Evolutionary conservation across 2,329 filamentous ascomycete genomes (phyloP), one percentile per base, ranked within the genome.

Genomic region (Teratosphaeria destructans): DNA sequence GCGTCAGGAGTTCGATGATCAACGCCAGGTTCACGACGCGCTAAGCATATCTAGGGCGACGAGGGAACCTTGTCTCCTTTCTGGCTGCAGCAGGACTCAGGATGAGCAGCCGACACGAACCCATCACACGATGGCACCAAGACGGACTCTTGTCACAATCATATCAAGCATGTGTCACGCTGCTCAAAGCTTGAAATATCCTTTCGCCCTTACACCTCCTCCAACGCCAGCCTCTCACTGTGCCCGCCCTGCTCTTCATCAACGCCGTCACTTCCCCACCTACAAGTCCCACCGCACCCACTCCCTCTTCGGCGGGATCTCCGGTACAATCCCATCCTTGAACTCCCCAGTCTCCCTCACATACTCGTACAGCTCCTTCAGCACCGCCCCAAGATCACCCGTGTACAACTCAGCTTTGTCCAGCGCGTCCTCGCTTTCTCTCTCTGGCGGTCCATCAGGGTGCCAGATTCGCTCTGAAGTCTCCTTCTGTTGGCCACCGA

Each of bases 301-400:
- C 68, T 93, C 90, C 62, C 84, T 80, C 73, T 85, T 86, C 0
- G 92, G 92, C 23, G 92, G 89, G 54, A 90, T 76, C 66, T 87
- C 80, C 0, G 92, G 92, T 76, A 96, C 87, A 6, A 85, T 67
- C 0, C 86, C 87, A 39, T 84, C 84, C 52, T 82, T 79, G 72
- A 95, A 96, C 35, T 72, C 74, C 0, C 89, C 89, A 23, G 82
- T 82, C 63, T 83, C 78, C 54, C 80, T 77, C 70, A 91, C 85
- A 53, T 81, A 78, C 60, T 78, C 76, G 75, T 92, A 95, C 54
- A 83, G 80, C 43, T 78, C 78, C 68, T 82, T 82, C 47, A 84
- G 60, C 16, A 69, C 67, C 62, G 75, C 74, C 0, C 78, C 76
- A 23, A 83, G 80, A 60, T 79, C 81, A 1, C 84, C 79, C 23